Base-by-base conservation (phyloP, 2,329 filamentous ascomycete species). In the Apiospora phragmitis region DNA sequence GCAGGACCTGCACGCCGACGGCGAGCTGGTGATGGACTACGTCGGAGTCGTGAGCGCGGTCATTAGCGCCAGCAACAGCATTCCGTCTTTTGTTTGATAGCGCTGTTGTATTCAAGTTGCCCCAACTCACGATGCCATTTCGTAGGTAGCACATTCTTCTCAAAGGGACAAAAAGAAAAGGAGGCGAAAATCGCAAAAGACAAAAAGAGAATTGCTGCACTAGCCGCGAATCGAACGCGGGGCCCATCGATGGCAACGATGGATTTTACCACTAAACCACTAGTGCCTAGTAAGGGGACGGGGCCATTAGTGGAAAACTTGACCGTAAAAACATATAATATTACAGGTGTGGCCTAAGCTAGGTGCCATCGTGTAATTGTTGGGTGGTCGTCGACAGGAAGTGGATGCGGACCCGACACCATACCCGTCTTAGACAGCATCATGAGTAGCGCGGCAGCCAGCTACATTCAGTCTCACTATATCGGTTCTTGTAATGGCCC, bases 261-360 rank as follows among this genome's bases (percentile, higher is more conserved):
- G 82, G 82, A 85, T 85, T 85, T 84, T 85, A 85, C 83, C 83
- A 84, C 83, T 85, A 85, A 85, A 85, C 83, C 83, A 85, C 82
- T 83, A 77, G 78, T 80, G 78, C 78, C 11, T 24, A 26, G 38
- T n/a, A n/a, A n/a, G n/a, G n/a, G n/a, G n/a, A n/a, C n/a, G n/a
- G n/a, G n/a, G n/a, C n/a, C n/a, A n/a, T n/a, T n/a, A n/a, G n/a
- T n/a, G n/a, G n/a, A n/a, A n/a, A n/a, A n/a, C n/a, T n/a, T n/a
- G n/a, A n/a, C n/a, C n/a, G n/a, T n/a, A n/a, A n/a, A 35, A 35
- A 35, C 35, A 8, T 35, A 35, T 35, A 4, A 35, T 35, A 35
- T 35, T 35, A 35, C 35, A 16, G 12, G 5, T 18, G 12, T 18
- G 5, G 18, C 16, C 21, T 47, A 47, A 47, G 45, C 21, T 7